Conservation (phyloP, 768 basidiomycete species). For the Omphalotus guepiniiformis region DNA sequence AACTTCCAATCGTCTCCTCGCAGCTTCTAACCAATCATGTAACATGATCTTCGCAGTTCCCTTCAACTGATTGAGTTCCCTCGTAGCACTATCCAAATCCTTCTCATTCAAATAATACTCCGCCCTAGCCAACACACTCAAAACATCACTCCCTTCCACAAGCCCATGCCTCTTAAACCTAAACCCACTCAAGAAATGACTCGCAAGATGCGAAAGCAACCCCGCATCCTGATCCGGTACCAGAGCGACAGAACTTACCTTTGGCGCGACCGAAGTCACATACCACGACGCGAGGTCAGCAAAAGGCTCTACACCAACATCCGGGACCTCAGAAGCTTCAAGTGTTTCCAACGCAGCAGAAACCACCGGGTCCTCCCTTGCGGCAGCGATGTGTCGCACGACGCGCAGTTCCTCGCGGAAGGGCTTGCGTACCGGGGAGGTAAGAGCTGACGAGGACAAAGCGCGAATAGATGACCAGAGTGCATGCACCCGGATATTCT, state of each 20-base stretch:
- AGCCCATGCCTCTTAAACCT: constrained; percentile 79
- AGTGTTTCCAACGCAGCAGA: constrained; percentile 63
- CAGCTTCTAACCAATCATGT: constrained; percentile 89
- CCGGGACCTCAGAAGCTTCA: constrained; percentile 69
- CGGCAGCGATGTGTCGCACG: constrained; percentile 67
- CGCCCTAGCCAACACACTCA: constrained; percentile 83
- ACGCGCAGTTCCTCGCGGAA: constrained; percentile 90
- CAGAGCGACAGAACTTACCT: constrained; percentile 83
- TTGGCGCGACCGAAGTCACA: constrained; percentile 73
- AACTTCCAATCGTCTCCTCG: constrained; percentile 82
- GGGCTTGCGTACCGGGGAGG: constrained; percentile 64
- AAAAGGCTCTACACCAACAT: constrained; percentile 82
- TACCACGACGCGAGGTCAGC: constrained; percentile 93
- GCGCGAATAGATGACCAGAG: constrained; percentile 93
- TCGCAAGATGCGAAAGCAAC: constrained; percentile 80
- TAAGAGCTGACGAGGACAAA: constrained; percentile 58
- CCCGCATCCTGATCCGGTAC: constrained; percentile 91
- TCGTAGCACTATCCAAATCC: constrained; percentile 83
- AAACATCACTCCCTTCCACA: constrained; percentile 76
- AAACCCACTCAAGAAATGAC: constrained; percentile 69
- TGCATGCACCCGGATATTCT: constrained; percentile 87
- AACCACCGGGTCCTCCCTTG: constrained; percentile 67
- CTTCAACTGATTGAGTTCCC: constrained; percentile 87
- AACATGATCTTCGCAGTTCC: constrained; percentile 75
- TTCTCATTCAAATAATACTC: constrained; percentile 89